Evolutionary conservation across 495 filamentous ascomycete genomes (phyloP).

Genomic region (Neurospora sp.): DNA sequence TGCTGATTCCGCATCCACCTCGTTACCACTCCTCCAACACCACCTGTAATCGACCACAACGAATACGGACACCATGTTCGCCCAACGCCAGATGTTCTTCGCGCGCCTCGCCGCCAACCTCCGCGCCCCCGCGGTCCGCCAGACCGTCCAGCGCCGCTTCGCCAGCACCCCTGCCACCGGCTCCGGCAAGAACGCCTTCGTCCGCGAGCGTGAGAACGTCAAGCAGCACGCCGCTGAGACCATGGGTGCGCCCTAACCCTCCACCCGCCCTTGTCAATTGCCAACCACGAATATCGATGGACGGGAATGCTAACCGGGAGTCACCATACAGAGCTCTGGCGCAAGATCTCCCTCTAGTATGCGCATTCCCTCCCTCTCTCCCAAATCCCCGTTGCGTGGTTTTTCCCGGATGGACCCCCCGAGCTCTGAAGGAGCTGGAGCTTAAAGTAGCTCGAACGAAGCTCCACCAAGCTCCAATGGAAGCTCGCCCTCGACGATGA

Average conservation of each 20-base stretch:
- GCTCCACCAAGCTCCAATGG: neutral
- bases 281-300: neutral
- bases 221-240: slow-evolving; percentile 78
- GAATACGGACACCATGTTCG: slow-evolving; percentile 41
- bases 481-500: neutral
- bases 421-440: neutral
- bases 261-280: neutral
- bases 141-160: slow-evolving; percentile 55
- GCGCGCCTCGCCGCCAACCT: slow-evolving; percentile 47
- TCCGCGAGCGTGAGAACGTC: slow-evolving; percentile 71
- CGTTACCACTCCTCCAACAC: neutral
- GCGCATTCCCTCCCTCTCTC: slow-evolving; percentile 13
- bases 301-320: slow-evolving; percentile 5
- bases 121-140: slow-evolving; percentile 46
- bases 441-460: neutral
- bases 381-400: slow-evolving; percentile 13
- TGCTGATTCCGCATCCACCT: neutral
- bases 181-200: slow-evolving; percentile 70
- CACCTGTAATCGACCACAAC: neutral
- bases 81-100: slow-evolving; percentile 52
- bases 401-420: slow-evolving; percentile 11
- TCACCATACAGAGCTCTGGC: slow-evolving; percentile 65
- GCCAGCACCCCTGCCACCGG: slow-evolving; percentile 48
- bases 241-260: slow-evolving; percentile 47
- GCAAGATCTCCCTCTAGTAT: slow-evolving; percentile 89